Base-by-base conservation (phyloP, 2,329 filamentous ascomycete genomes). In the Fusarium napiforme region DNA sequence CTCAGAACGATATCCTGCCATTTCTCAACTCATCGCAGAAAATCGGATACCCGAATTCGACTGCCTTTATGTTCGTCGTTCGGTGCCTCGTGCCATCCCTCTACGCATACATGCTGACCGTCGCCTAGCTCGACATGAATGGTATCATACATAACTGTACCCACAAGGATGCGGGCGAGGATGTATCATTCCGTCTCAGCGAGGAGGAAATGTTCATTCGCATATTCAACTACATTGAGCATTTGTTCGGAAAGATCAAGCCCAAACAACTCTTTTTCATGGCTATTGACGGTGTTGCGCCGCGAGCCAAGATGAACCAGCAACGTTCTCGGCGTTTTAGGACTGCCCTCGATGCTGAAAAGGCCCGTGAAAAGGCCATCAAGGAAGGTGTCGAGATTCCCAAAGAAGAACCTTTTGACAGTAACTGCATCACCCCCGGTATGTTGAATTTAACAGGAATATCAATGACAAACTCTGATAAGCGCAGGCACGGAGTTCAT, bases 121-220 rank as follows among this genome's bases (percentile, higher is more conserved):
- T 39, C 67, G 43, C 60, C 32, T 81, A 92, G 90, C 87, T 97
- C 77, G 94, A 97, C 80, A 99, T 99, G 96, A 99, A 99, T 84
- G 96, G 96, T 76, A 99, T 99, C 82, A 99, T 99, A 79, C 96
- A 99, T 84, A 99, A 99, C 83, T 99, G 96, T 83, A 99, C 96
- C 64, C 96, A 99, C 85, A 97, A 96, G 80, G 96, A 99, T 84
- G 92, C 94, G 30, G 84, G 84, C 61, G 95, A 97, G 80, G 95
- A 96, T 81, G 91, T 95, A 8, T 94, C 94, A 3, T 97, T 97
- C 79, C 94, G 96, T 62, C 92, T 98, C 84, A 96, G 93, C 64
- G 97, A 99, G 82, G 96, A 99, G 82, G 94, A 98, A 83, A 99
- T 99, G 96, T 99, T 99, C 81, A 98, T 99, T 77, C 93, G 95